Evolutionary conservation across 208 protist species (phyloP), one percentile per base, ranked within the genome.

Genomic region (Crithidia sp.): DNA sequence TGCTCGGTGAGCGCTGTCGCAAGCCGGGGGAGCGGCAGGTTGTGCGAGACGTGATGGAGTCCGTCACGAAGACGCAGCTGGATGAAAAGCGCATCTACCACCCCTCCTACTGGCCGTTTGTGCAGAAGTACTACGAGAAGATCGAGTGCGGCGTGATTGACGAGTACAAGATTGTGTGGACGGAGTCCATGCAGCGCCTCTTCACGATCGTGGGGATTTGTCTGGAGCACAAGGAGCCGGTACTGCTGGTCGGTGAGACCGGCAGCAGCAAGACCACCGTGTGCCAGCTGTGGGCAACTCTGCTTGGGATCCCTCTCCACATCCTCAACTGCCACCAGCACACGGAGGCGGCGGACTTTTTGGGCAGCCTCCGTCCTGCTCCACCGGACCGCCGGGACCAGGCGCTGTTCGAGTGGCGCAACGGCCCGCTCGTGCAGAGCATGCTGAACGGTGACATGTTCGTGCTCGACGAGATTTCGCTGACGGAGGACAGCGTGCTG

Each of bases 321-420:
- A 99, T 99, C 61, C 41, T 99, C 10, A 99, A 99, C 84, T 99
- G 99, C 81, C 99, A 99, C 84, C 97, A 99, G 84, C 96, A 99
- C 88, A 99, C 99, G 19, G 99, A 99, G 80, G 98, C 98, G 10
- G 79, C 97, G 5, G 99, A 99, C 85, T 99, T 99, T 63, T 73
- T 99, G 7, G 99, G 99, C 55, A 90, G 89, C 63, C 88, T 98
- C 8, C 86, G 95, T 47, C 96, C 96, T 13, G 85, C 86, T 14
- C 90, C 82, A 49, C 91, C 92, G 54, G 85, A 96, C 49, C 81
- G 89, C n/a, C 89, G 84, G 39, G 86, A 87, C 65, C 76, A 83
- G 52, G 84, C 81, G 6, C 77, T 99, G 14, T 99, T 99, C 81
- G 85, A 89, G 71, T 99, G 99, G 99, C 78, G 95, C 16, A 98